A percentile compares a stretch with the other conserved stretches of the same genome.
Conservation (phyloP, 768 basidiomycete species). For the Pholiota molesta region DNA sequence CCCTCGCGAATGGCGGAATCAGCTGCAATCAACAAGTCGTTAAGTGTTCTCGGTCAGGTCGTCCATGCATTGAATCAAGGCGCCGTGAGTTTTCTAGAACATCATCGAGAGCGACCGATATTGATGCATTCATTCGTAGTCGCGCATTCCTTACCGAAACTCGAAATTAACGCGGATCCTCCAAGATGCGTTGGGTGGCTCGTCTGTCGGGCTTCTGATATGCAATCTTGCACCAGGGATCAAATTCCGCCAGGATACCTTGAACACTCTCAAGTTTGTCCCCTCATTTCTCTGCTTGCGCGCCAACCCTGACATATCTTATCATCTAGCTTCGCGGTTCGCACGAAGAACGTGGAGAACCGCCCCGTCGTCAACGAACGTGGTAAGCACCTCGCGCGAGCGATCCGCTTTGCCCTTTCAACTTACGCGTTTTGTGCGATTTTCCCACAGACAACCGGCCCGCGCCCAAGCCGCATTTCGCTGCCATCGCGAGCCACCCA, state of each 20-base stretch:
- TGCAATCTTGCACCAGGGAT: no score
- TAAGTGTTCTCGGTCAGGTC: constrained; percentile 87
- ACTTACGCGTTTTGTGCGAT: no score
- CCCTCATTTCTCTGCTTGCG: no score
- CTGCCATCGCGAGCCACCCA: constrained; percentile 53
- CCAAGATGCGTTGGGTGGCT: constrained; percentile 88
- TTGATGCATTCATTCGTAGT: constrained; percentile 36
- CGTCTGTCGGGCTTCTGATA: constrained; percentile 77
- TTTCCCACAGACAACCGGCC: constrained; percentile 56
- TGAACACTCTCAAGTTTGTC: no score
- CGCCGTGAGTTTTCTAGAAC: constrained; percentile 47
- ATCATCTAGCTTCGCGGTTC: no score
- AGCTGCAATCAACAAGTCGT: constrained; percentile 86
- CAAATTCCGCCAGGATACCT: no score
- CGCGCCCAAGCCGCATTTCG: constrained; percentile 62
- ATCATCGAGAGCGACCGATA: constrained; percentile 1
- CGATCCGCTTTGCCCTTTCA: no score
- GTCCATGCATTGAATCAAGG: constrained; percentile 82
- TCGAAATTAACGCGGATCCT: constrained; percentile 88
- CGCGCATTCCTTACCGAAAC: constrained; percentile 87
- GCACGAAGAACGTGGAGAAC: no score
- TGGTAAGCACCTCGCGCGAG: no score
- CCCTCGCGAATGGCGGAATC: constrained; percentile 87
- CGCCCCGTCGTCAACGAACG: no score
- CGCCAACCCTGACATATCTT: no score